Conservation (phyloP, 2,329 filamentous ascomycete genomes). For the Phaeophleospora eucalypticola region DNA sequence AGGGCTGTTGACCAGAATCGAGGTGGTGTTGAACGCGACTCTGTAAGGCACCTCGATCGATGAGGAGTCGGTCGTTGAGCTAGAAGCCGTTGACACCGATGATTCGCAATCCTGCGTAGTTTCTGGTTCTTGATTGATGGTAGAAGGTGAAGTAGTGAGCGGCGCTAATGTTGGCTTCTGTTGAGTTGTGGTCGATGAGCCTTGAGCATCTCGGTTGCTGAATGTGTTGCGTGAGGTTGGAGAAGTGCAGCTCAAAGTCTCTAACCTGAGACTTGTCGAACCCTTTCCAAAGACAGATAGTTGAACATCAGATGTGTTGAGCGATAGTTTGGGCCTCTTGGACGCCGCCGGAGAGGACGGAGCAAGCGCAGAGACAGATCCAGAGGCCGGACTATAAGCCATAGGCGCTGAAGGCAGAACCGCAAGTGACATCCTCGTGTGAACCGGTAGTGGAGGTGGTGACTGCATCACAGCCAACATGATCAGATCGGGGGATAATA, state of each 20-base stretch:
- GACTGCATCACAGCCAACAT: slow-evolving; percentile 29
- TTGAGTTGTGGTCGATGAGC: slow-evolving; percentile 17
- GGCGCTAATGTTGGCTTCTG: slow-evolving; percentile 35
- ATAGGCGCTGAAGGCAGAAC: slow-evolving; percentile 34
- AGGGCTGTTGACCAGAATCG: slow-evolving; percentile 46
- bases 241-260: slow-evolving; percentile 53
- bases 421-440: slow-evolving; percentile 44
- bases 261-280: slow-evolving; percentile 51
- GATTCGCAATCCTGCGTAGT: slow-evolving; percentile 31
- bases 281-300: slow-evolving; percentile 49
- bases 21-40: slow-evolving; percentile 42
- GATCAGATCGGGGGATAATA: slow-evolving; percentile 9
- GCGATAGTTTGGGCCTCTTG: slow-evolving; percentile 56
- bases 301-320: slow-evolving; percentile 51
- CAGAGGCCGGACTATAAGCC: slow-evolving; percentile 22
- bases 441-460: slow-evolving; percentile 26
- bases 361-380: slow-evolving; percentile 19
- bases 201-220: slow-evolving; percentile 50
- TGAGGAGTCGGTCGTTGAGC: slow-evolving; percentile 31
- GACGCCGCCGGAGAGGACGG: slow-evolving; percentile 23
- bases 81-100: slow-evolving; percentile 27
- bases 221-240: slow-evolving; percentile 61
- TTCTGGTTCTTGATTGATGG: slow-evolving; percentile 11
- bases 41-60: slow-evolving; percentile 41
- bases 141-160: slow-evolving; percentile 14